phyloP scores from a whole-genome alignment of 208 protist genomes.

The Strigomonas galati region DNA sequence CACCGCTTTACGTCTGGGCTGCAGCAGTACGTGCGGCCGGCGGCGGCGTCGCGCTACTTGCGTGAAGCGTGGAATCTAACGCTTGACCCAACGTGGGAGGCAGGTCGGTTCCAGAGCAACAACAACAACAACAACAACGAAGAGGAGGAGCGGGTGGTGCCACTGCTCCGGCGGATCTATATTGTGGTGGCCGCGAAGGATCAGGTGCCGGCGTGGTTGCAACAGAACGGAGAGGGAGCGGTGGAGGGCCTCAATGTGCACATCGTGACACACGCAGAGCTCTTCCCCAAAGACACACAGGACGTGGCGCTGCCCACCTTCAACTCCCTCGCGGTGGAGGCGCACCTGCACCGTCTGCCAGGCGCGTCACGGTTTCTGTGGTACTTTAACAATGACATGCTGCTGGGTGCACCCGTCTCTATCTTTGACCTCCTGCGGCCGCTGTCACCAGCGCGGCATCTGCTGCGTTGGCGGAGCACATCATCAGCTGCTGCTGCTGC shows the following conservation, averaged over 20 bases:
- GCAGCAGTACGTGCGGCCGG: no score
- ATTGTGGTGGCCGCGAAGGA: conserved; percentile 12
- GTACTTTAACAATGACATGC: conserved; percentile 56
- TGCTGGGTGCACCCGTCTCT: conserved; percentile 30
- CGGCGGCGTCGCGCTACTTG: no score
- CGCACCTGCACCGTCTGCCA: conserved; percentile 36
- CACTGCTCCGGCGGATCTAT: conserved; percentile 13
- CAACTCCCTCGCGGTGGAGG: conserved; percentile 41
- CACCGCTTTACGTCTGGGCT: conserved; percentile 14
- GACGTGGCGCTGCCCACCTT: conserved; percentile 27
- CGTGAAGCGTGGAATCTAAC: no score
- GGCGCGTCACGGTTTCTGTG: conserved; percentile 38
- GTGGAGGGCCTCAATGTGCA: not conserved
- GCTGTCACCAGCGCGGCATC: conserved; percentile 28
- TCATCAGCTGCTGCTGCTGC: not conserved
- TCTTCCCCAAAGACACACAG: conserved; percentile 6
- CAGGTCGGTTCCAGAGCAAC: no score
- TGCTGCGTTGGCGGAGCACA: not conserved
- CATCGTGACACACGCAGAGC: conserved; percentile 8
- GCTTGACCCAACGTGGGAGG: no score
- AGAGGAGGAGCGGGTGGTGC: no score
- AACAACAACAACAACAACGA: no score
- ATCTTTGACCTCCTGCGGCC: conserved; percentile 48
- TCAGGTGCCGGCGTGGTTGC: conserved; percentile 18
- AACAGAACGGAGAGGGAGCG: not conserved